Evolutionary conservation across 345 rosid species (phyloP), one percentile per base, ranked within the genome.

Genomic region (Clausena lansium): DNA sequence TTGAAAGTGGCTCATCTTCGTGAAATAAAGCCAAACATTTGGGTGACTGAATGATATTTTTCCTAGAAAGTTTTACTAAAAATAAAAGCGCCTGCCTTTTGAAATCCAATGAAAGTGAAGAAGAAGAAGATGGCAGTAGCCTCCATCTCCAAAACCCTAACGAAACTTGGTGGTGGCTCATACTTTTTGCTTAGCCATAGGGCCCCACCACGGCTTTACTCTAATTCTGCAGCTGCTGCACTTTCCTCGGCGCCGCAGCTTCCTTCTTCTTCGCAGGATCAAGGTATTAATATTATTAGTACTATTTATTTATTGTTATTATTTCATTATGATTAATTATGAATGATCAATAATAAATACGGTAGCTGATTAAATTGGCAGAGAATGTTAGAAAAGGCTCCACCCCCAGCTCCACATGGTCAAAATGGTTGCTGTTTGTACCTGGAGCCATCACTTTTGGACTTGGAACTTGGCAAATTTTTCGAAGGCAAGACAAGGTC

Each of bases 381-480:
- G 91, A 81, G 41, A 72, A 85, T 35, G 82, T 83, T 78, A 63
- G 84, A 78, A 78, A 86, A 47, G 79, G 87, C 30, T 85, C 50
- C 50, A 14, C 5, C 15, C 50, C 50, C 50, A 3, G 50, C 11
- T 45, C 83, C 22, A 81, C 81, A 57, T 90, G 90, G 98, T 82
- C 97, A 59, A 85, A 83, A 33, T 84, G 93, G 86, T 79, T 94
- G 68, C 84, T 96, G 72, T 96, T 96, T 81, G 73, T 96, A 70
- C 98, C 98, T 67, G 99, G 98, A 76, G 97, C 92, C 66, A 85
- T 94, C 73, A 83, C 95, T 66, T 96, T 96, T 76, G 98, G 98
- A 41, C 99, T 96, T 63, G 99, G 99, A 15, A 90, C 97, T 81
- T 96, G 99, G 99, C 99, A 96, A 86, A 86, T 96, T 67, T 76